Conservation (phyloP, 2,329 filamentous ascomycete genomes). For the Lachnellula occidentalis region DNA sequence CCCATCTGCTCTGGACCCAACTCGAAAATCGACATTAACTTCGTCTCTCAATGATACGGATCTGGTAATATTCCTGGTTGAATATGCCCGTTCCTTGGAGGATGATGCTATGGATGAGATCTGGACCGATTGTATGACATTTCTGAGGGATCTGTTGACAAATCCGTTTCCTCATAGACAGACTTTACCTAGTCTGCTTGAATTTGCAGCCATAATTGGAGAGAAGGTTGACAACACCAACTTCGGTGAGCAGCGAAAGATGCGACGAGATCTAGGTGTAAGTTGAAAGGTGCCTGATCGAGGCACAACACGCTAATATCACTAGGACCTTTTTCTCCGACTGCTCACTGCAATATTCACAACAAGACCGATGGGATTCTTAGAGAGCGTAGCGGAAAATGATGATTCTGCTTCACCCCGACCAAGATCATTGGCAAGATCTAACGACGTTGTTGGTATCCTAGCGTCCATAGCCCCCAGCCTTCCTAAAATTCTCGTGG, state of each 20-base stretch:
- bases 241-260: slow-evolving; percentile 88
- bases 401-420: slow-evolving; percentile 33
- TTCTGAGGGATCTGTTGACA: slow-evolving; percentile 80
- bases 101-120: slow-evolving; percentile 98
- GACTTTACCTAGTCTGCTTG: slow-evolving; percentile 76
- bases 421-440: slow-evolving; percentile 35
- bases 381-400: slow-evolving; percentile 47
- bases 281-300: slow-evolving; percentile 32
- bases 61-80: slow-evolving; percentile 80
- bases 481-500: slow-evolving; percentile 75
- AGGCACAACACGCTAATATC: slow-evolving; percentile 25
- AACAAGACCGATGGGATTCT: slow-evolving; percentile 70
- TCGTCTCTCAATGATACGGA: slow-evolving; percentile 79
- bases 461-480: slow-evolving; percentile 74
- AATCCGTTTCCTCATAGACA: slow-evolving; percentile 96
- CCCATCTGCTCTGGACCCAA: slow-evolving; percentile 69
- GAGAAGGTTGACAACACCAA: slow-evolving; percentile 98
- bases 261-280: slow-evolving; percentile 84
- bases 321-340: slow-evolving; percentile 78
- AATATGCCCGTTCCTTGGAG: slow-evolving; percentile 84
- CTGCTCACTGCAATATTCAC: slow-evolving; percentile 93
- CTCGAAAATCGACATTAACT: slow-evolving; percentile 81
- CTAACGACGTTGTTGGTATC: slow-evolving; percentile 75
- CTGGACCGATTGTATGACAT: slow-evolving; percentile 89
- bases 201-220: slow-evolving; percentile 84